These are phyloP conservation scores for Mollisiaceae sp. DNA, from an alignment of 2,329 filamentous ascomycete species.

Conservation along the genomic window DNA sequence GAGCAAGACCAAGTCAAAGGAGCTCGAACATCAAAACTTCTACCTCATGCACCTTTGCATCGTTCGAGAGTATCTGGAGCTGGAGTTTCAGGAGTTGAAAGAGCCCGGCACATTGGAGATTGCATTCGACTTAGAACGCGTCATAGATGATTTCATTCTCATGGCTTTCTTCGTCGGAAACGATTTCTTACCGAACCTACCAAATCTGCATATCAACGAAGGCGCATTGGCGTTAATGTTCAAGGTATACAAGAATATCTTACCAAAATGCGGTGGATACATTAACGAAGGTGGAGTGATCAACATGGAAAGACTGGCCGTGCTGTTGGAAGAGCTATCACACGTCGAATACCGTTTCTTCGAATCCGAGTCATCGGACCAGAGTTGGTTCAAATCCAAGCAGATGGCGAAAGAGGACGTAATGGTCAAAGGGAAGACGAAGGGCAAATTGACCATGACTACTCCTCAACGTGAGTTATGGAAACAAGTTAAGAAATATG, in stretches of 20 bases:
- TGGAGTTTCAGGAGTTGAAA: constrained; percentile 95
- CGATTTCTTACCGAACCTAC: constrained; percentile 96
- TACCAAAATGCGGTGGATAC: constrained; percentile 88
- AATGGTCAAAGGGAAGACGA: constrained; percentile 62
- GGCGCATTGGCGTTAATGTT: constrained; percentile 98
- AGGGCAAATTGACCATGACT: constrained; percentile 78
- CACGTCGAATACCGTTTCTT: constrained; percentile 94
- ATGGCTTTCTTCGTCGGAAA: constrained; percentile 99
- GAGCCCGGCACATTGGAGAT: constrained; percentile 73
- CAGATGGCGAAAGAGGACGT: constrained; percentile 71
- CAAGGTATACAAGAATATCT: constrained; percentile 87
- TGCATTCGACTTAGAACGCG: constrained; percentile 88
- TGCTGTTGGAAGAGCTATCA: constrained; percentile 81
- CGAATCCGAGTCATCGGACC: constrained; percentile 85
- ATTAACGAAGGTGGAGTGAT: constrained; percentile 96
- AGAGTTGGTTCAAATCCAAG: constrained; percentile 91
- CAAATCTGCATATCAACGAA: constrained; percentile 97
- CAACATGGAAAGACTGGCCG: constrained; percentile 78
- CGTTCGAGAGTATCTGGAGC: constrained; percentile 92
- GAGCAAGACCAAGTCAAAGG: constrained; percentile 87
- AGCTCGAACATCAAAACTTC: constrained; percentile 98
- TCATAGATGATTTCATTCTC: constrained; percentile 99
- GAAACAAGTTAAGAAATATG: constrained; percentile 80
- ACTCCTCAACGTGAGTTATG: constrained; percentile 82
- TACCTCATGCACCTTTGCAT: constrained; percentile 97